Evolutionary conservation across 768 basidiomycete species (phyloP).

Genomic region (Tephrocybe sp.): DNA sequence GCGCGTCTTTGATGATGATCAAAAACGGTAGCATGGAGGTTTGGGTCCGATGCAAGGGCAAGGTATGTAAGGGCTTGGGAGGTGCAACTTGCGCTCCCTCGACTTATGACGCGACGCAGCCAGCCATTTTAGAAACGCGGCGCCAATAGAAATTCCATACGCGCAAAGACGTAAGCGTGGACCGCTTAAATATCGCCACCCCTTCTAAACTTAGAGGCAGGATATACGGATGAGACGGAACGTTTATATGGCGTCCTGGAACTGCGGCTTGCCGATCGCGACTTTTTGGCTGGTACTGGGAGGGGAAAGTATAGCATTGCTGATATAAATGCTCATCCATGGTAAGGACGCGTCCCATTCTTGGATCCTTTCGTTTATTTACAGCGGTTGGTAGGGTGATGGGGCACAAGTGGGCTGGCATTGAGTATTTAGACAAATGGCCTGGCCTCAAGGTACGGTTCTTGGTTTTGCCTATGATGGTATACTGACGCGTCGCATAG

Average conservation of each 20-base stretch:
- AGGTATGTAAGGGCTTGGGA: constrained; percentile 6
- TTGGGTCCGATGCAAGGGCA: constrained; percentile 22
- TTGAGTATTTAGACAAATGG: constrained; percentile 35
- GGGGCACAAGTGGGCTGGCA: constrained; percentile 26
- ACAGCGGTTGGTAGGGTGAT: constrained; percentile 32
- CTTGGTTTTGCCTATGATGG: background rate
- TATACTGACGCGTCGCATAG: constrained; percentile 9
- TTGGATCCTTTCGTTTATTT: background rate
- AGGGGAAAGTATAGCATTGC: constrained; percentile 38
- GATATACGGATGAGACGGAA: constrained; percentile 49
- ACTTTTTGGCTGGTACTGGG: constrained; percentile 41
- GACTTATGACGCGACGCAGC: too few species aligned
- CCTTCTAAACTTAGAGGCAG: constrained; percentile 3
- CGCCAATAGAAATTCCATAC: constrained; percentile 19
- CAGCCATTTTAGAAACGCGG: constrained; percentile 13
- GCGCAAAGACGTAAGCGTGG: constrained; percentile 14
- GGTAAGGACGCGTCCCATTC: constrained; percentile 15
- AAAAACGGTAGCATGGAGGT: constrained; percentile 14
- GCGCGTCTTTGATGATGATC: background rate
- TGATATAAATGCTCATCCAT: constrained; percentile 35
- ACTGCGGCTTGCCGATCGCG: constrained; percentile 39
- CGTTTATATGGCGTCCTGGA: constrained; percentile 50
- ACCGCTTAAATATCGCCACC: background rate
- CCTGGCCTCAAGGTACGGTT: constrained; percentile 35
- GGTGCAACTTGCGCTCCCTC: too few species aligned